These are phyloP conservation scores for Pugionium cornutum DNA, from an alignment of 345 rosid genomes.

Conservation along the genomic window DNA sequence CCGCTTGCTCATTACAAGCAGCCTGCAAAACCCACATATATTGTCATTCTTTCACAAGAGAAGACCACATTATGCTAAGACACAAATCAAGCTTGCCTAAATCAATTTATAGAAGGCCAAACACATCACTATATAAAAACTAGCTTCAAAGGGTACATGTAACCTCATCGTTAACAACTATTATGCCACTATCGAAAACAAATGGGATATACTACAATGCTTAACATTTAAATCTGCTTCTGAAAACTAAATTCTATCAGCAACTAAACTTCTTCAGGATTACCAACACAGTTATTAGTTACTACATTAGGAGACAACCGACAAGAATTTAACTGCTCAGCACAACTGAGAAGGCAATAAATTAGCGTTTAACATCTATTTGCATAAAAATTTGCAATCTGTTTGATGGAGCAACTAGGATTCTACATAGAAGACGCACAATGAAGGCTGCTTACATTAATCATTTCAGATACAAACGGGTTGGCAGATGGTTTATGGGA, in stretches of 20 bases:
- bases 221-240: constrained; percentile 18
- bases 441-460: constrained; percentile 50
- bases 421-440: constrained; percentile 3
- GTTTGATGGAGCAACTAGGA: constrained; percentile 3
- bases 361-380: neutral
- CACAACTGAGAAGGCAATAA: constrained; percentile 7
- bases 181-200: neutral
- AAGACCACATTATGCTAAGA: constrained; percentile 8
- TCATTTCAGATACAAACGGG: constrained; percentile 60
- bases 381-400: neutral
- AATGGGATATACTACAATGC: constrained; percentile 3
- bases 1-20: constrained; percentile 72
- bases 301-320: neutral
- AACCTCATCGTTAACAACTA: constrained; percentile 19
- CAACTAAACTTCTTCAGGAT: neutral
- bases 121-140: neutral
- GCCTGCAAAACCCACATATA: constrained; percentile 48
- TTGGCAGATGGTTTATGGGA: constrained; percentile 53
- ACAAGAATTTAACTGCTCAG: neutral
- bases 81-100: neutral
- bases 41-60: constrained; percentile 22
- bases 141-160: neutral
- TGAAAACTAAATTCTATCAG: neutral
- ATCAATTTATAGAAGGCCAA: constrained; percentile 7
- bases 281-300: neutral